Percentiles rank a stretch among this genome's conserved stretches.
phyloP scores from a whole-genome alignment of 1,284 basidiomycete species.

The Leccinum subatratum region DNA sequence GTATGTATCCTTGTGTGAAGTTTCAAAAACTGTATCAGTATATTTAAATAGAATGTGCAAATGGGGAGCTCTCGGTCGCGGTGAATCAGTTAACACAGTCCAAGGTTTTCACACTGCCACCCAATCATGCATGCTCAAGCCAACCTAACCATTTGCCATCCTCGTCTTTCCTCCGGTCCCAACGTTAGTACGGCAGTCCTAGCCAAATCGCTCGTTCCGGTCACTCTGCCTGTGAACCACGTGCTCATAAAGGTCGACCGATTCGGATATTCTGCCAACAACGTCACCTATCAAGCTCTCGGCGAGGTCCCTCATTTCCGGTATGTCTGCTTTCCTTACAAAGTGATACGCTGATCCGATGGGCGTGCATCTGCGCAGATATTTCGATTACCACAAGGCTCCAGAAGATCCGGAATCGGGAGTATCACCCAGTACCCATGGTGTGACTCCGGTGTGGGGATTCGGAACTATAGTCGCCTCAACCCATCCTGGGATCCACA shows the following conservation, averaged over 20 bases:
- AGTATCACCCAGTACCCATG: conserved; percentile 47
- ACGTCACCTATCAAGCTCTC: conserved; percentile 54
- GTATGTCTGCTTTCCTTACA: conserved; percentile 31
- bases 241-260: conserved; percentile 55
- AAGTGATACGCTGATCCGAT: neutral
- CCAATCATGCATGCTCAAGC: neutral
- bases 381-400: conserved; percentile 58
- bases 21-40: neutral
- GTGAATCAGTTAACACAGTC: neutral
- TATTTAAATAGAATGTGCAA: neutral
- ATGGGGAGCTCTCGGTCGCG: neutral
- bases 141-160: conserved; percentile 33
- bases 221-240: conserved; percentile 40
- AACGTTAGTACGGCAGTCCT: conserved; percentile 21
- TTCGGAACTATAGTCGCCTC: conserved; percentile 54
- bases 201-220: conserved; percentile 26
- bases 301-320: conserved; percentile 61
- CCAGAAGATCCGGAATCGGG: conserved; percentile 33
- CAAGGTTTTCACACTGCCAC: neutral
- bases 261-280: conserved; percentile 65
- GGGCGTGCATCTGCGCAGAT: conserved; percentile 36
- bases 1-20: neutral
- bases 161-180: conserved; percentile 28
- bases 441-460: conserved; percentile 63
- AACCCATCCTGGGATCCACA: conserved; percentile 40